These are phyloP conservation scores for Fusarium newnesense DNA, from an alignment of 2,329 filamentous ascomycete genomes.

Conservation along the genomic window DNA sequence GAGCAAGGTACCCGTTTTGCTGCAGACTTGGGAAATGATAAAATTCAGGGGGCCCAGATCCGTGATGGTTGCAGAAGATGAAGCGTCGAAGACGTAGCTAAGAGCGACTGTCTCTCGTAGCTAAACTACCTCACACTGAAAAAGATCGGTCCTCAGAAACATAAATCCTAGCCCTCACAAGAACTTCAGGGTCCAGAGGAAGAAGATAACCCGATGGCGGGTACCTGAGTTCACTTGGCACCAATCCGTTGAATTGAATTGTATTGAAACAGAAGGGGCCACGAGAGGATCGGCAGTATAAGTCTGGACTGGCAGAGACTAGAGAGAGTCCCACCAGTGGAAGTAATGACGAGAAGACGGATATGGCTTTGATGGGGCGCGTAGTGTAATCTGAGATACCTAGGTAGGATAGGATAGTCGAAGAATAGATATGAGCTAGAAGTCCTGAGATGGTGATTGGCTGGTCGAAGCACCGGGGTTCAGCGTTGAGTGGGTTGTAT, in stretches of 20 bases:
- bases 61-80: conserved; percentile 3
- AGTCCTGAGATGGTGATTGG: conserved; percentile 25
- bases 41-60: not conserved
- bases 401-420: not conserved
- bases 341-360: conserved; percentile 12
- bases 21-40: not conserved
- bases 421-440: conserved; percentile 7
- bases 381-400: conserved; percentile 6
- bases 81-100: not conserved
- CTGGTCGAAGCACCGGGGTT: not conserved
- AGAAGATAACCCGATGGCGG: conserved; percentile 3
- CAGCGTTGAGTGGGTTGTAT: conserved; percentile 30
- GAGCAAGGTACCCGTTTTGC: conserved; percentile 1
- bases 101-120: conserved; percentile 11
- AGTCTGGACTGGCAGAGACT: not conserved
- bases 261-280: conserved; percentile 14
- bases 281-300: conserved; percentile 13
- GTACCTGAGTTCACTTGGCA: conserved; percentile 5
- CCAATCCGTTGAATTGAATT: conserved; percentile 1
- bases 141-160: conserved; percentile 1
- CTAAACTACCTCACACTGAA: conserved; percentile 6
- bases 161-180: conserved; percentile 1
- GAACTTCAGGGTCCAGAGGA: conserved; percentile 7
- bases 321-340: conserved; percentile 8
- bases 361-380: conserved; percentile 21